Evolutionary conservation across 2,329 filamentous ascomycete species (phyloP).

Genomic region (Trichoderma harzianum): DNA sequence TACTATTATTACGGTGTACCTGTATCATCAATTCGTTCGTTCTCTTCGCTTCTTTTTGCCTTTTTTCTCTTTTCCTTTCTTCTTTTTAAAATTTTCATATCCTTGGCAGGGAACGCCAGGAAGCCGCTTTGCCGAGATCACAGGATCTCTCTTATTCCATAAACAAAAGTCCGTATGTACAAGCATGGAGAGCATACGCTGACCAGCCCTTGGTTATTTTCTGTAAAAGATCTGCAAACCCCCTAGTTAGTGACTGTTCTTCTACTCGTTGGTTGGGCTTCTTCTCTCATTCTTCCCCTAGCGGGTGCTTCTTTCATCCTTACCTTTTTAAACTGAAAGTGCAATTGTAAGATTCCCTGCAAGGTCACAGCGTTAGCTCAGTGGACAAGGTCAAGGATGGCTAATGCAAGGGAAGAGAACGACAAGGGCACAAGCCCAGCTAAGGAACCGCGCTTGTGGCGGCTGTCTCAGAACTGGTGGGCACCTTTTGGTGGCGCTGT

Average conservation of each 20-base stretch:
- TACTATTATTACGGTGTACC: neutral
- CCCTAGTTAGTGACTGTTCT: constrained; percentile 23
- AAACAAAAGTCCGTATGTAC: neutral
- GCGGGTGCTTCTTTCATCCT: constrained; percentile 19
- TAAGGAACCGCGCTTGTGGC: constrained; percentile 17
- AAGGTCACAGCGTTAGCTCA: constrained; percentile 4
- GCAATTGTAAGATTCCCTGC: constrained; percentile 88
- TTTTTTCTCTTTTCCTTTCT: neutral
- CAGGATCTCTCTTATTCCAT: neutral
- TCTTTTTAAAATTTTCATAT: neutral
- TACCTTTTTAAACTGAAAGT: constrained; percentile 99
- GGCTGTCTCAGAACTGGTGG: neutral
- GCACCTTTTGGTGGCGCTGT: neutral
- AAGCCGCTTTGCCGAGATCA: neutral
- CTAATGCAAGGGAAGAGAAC: neutral
- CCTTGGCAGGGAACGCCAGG: neutral
- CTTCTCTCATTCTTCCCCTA: neutral
- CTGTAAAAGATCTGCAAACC: constrained; percentile 52
- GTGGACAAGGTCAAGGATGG: constrained; percentile 14
- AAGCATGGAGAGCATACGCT: neutral
- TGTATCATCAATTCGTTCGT: neutral
- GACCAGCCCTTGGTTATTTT: constrained; percentile 37
- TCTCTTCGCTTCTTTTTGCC: neutral
- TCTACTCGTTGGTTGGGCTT: neutral
- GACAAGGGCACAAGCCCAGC: neutral